Conservation (phyloP, 164 flowering plant species). For the Magnolia changhungtana region DNA sequence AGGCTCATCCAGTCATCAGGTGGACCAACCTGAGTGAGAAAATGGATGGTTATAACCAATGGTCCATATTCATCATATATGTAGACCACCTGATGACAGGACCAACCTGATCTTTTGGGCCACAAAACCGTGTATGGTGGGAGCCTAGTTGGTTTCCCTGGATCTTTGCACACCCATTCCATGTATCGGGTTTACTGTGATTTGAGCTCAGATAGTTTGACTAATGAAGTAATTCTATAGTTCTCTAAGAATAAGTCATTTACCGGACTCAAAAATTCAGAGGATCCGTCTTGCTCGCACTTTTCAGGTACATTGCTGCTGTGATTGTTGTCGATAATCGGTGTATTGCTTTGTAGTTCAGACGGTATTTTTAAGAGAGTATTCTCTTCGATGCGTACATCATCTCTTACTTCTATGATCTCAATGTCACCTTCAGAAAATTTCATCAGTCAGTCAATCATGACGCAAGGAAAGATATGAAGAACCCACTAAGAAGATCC, state of each 20-base stretch:
- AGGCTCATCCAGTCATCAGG: not conserved
- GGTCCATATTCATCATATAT: too few species aligned
- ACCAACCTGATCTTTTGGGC: not conserved
- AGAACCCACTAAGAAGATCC: too few species aligned
- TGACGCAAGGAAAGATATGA: too few species aligned
- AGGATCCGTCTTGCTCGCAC: conserved; percentile 21
- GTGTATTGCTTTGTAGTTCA: conserved; percentile 24
- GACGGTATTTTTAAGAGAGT: conserved; percentile 14
- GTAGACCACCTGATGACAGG: not conserved
- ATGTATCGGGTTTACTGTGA: not conserved
- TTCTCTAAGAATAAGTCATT: not conserved
- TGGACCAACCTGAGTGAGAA: too few species aligned
- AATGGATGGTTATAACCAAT: too few species aligned
- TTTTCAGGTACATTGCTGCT: conserved; percentile 18
- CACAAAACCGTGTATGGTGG: not conserved
- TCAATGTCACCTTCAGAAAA: conserved; percentile 33
- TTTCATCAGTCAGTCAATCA: not conserved
- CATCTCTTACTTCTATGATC: conserved; percentile 22
- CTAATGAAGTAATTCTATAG: not conserved
- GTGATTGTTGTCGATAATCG: conserved; percentile 18
- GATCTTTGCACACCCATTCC: not conserved
- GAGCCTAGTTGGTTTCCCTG: not conserved
- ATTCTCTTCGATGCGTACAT: conserved; percentile 19
- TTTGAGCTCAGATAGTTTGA: not conserved
- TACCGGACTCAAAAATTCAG: conserved; percentile 34